Evolutionary conservation across 2,329 filamentous ascomycete genomes (phyloP).

Genomic region (Coniochaeta pulveracea): DNA sequence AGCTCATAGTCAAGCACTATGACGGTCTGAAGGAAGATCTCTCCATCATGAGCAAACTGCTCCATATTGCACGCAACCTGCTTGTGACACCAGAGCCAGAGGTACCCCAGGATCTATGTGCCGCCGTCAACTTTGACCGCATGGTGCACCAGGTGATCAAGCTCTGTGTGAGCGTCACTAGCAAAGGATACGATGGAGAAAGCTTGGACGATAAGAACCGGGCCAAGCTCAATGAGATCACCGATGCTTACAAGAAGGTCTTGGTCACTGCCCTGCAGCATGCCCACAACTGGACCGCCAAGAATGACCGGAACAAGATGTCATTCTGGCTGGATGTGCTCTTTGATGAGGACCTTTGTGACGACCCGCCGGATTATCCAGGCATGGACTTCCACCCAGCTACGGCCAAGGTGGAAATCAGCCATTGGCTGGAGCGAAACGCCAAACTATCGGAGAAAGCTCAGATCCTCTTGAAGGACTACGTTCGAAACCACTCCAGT

Average conservation of each 20-base stretch:
- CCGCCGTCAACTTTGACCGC: slow-evolving; percentile 52
- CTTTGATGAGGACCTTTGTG: slow-evolving; percentile 43
- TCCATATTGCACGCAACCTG: slow-evolving; percentile 55
- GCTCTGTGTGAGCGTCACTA: slow-evolving; percentile 54
- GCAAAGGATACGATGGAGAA: slow-evolving; percentile 56
- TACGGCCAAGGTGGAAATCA: slow-evolving; percentile 47
- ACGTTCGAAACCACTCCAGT: slow-evolving; percentile 36
- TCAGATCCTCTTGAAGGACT: slow-evolving; percentile 40
- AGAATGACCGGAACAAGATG: slow-evolving; percentile 60
- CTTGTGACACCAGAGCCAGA: slow-evolving; percentile 53
- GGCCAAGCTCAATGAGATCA: slow-evolving; percentile 48
- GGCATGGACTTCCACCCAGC: slow-evolving; percentile 36
- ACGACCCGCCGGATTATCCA: slow-evolving; percentile 32
- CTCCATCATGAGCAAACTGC: slow-evolving; percentile 52
- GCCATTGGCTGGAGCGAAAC: slow-evolving; percentile 52
- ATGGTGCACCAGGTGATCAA: slow-evolving; percentile 56
- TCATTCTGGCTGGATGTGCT: slow-evolving; percentile 56
- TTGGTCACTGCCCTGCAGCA: slow-evolving; percentile 56
- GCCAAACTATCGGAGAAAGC: slow-evolving; percentile 47
- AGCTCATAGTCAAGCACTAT: slow-evolving; percentile 52
- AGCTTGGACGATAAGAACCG: slow-evolving; percentile 46
- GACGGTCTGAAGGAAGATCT: slow-evolving; percentile 49
- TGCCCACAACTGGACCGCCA: slow-evolving; percentile 58
- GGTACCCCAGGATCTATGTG: slow-evolving; percentile 54
- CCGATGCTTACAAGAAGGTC: slow-evolving; percentile 54